phyloP scores from a whole-genome alignment of 169 alveolate genomes.

The Nephromyces sp. region DNA sequence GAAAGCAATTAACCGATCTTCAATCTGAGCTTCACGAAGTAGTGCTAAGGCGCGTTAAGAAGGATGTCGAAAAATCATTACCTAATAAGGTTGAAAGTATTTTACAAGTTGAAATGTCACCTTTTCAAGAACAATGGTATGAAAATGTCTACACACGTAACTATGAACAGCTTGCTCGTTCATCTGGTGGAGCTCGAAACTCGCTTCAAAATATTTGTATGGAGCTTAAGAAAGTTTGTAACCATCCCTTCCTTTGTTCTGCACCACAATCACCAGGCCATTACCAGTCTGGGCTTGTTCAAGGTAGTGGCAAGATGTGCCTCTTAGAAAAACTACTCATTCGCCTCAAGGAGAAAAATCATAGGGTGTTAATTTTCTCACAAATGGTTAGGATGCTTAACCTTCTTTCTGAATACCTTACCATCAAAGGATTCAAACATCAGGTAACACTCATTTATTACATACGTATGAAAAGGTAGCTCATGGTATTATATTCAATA shows the following conservation, averaged over 20 bases:
- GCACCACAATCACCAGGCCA: conserved; percentile 74
- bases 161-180: conserved; percentile 72
- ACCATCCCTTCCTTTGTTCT: conserved; percentile 92
- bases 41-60: conserved; percentile 73
- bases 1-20: conserved; percentile 61
- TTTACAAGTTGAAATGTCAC: conserved; percentile 76
- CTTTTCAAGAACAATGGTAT: conserved; percentile 73
- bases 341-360: conserved; percentile 73
- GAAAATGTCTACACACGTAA: conserved; percentile 69
- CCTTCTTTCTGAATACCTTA: conserved; percentile 72
- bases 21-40: conserved; percentile 67
- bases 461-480: not conserved
- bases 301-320: conserved; percentile 77
- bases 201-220: conserved; percentile 76
- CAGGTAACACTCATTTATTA: conserved; percentile 38
- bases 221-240: conserved; percentile 93
- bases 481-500: not conserved
- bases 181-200: conserved; percentile 71
- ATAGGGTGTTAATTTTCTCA: conserved; percentile 80
- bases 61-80: conserved; percentile 76
- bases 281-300: not conserved
- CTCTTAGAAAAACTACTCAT: conserved; percentile 83
- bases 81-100: conserved; percentile 81
- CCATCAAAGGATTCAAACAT: conserved; percentile 82
- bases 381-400: conserved; percentile 84